These are phyloP conservation scores for Hymenoscyphus salicellus DNA, from an alignment of 2,329 filamentous ascomycete species.

Conservation along the genomic window DNA sequence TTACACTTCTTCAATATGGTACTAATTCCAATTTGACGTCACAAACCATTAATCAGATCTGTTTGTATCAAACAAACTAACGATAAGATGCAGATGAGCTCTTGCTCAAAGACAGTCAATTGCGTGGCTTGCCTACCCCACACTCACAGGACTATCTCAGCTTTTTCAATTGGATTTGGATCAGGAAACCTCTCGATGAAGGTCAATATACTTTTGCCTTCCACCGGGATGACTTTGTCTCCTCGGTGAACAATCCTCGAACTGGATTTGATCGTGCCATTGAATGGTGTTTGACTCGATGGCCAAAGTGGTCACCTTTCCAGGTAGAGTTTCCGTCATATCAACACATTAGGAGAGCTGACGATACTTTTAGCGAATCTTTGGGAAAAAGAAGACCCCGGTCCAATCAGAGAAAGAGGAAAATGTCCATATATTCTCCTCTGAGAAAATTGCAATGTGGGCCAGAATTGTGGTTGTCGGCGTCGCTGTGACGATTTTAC, in stretches of 20 bases:
- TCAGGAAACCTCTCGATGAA: constrained; percentile 12
- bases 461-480: constrained; percentile 12
- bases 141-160: constrained; percentile 3
- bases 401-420: background rate
- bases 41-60: no score
- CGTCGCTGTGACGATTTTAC: constrained; percentile 12
- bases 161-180: constrained; percentile 19
- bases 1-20: constrained; percentile 17
- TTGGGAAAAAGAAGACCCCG: background rate
- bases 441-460: constrained; percentile 4
- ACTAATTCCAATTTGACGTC: background rate
- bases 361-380: no score
- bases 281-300: constrained; percentile 11
- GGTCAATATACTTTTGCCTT: constrained; percentile 19
- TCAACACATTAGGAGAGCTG: no score
- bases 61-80: background rate
- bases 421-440: constrained; percentile 14
- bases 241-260: background rate
- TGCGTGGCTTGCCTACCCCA: constrained; percentile 10
- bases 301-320: constrained; percentile 10
- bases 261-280: constrained; percentile 13
- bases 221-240: constrained; percentile 17
- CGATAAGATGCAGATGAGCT: constrained; percentile 11
- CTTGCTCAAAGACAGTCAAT: constrained; percentile 15
- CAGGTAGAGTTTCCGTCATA: no score